Evolutionary conservation across 73 alveolate genomes (phyloP).

Genomic region (Halteria grandinella): DNA sequence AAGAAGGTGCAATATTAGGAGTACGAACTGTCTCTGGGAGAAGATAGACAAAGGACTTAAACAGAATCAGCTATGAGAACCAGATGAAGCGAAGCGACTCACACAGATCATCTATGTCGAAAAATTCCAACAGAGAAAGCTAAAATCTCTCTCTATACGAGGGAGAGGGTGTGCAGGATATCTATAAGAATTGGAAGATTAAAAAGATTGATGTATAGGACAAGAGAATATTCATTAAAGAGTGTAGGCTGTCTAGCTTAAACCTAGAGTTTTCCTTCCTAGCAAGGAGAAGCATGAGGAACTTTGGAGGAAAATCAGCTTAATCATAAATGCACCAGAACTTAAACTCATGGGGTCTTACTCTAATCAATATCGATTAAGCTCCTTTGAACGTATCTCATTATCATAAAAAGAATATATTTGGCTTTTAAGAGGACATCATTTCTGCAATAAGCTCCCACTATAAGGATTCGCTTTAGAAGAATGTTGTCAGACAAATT

Average conservation of each 20-base stretch:
- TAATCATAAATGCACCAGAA: slow-evolving; percentile 35
- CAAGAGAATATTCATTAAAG: slow-evolving; percentile 37
- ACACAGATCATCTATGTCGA: no score
- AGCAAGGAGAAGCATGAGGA: slow-evolving; percentile 23
- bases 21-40: slow-evolving; percentile 1
- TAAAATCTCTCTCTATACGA: no score
- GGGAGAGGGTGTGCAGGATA: slow-evolving; percentile 8
- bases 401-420: slow-evolving; percentile 27
- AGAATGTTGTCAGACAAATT: slow-evolving; percentile 41
- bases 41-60: background rate
- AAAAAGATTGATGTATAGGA: background rate
- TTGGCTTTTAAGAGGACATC: slow-evolving; percentile 62
- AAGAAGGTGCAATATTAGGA: background rate
- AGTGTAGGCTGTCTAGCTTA: slow-evolving; percentile 8
- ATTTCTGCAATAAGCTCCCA: slow-evolving; percentile 49
- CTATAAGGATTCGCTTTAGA: slow-evolving; percentile 61
- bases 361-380: slow-evolving; percentile 69
- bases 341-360: slow-evolving; percentile 67
- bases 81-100: no score
- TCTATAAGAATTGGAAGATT: slow-evolving; percentile 41
- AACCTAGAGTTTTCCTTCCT: slow-evolving; percentile 61
- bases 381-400: slow-evolving; percentile 70
- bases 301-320: slow-evolving; percentile 37
- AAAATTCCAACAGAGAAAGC: no score
- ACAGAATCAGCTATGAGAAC: no score